Evolutionary conservation across 139 green algal species (phyloP), one percentile per base, ranked within the genome.

Genomic region (Chlamydomonas schloesseri): DNA sequence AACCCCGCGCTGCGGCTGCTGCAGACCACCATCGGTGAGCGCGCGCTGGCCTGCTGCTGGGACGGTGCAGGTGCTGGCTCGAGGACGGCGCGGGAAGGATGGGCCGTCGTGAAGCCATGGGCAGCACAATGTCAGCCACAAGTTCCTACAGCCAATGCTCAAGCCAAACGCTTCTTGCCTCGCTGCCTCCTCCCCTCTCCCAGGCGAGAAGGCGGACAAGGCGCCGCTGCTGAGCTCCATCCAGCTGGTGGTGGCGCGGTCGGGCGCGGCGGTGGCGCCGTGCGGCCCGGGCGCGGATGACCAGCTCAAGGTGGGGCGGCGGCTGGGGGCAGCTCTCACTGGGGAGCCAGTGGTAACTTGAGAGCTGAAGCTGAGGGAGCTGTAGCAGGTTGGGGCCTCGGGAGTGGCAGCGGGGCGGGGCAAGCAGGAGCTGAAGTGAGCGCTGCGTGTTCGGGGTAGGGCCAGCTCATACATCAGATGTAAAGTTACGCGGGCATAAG

Each of bases 1-100:
- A 99, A 98, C 87, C 96, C 89, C 2, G 94, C 93, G 26, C 76
- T 93, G 68, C 88, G 91, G 34, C 84, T 96, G 82, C 87, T 96
- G 55, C 86, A 91, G 72, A 73, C 87, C 34, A 88, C 71, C 11
- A 34, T 91, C 36, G 88, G 91, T 94, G 76, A 29, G 55, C 10
- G 55, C 50, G 50, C 58, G 6, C 23, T 20, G 58, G 58, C 17
- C 58, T 65, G 58, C 58, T 31, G 31, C 67, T 50, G 13, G 15
- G 18, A 34, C 17, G 36, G 36, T 50, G 37, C 71, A 4, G 67
- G 6, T 50, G 42, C 42, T 50, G 42, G 42, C 42, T 50, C 42
- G 5, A n/a, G n/a, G n/a, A n/a, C n/a, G n/a, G n/a, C n/a, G n/a
- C n/a, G n/a, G n/a, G n/a, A n/a, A n/a, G n/a, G n/a, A n/a, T n/a